phyloP scores from a whole-genome alignment of 1,284 basidiomycete genomes.

The Cryptococcus sp. region DNA sequence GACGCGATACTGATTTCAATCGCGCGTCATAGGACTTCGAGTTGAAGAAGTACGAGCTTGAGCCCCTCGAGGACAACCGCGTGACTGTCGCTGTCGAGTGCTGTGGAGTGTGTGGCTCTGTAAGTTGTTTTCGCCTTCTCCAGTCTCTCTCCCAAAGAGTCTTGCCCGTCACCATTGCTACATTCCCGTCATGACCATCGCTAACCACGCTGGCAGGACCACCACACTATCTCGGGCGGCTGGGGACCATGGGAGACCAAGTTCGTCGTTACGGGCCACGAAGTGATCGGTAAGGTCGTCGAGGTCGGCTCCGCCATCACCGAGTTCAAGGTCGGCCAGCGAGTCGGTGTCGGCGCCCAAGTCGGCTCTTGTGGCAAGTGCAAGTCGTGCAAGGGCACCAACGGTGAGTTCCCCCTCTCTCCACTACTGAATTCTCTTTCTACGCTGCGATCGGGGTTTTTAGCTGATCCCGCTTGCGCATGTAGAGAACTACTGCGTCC shows the following conservation, averaged over 20 bases:
- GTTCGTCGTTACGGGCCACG: constrained; percentile 58
- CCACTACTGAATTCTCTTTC: neutral
- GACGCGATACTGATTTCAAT: no score
- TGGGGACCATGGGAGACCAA: constrained; percentile 56
- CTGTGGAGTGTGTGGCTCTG: constrained; percentile 33
- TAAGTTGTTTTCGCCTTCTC: constrained; percentile 8
- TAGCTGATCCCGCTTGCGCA: neutral
- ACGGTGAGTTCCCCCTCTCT: constrained; percentile 19
- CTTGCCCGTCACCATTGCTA: neutral
- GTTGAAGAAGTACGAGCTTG: constrained; percentile 67
- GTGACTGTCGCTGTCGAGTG: constrained; percentile 33
- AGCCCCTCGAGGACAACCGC: constrained; percentile 63
- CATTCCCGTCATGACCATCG: neutral
- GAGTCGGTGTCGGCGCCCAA: constrained; percentile 67
- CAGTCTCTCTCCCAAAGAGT: neutral
- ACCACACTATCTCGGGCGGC: constrained; percentile 59
- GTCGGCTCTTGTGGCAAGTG: constrained; percentile 57
- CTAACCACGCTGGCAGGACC: constrained; percentile 7
- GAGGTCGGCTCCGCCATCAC: constrained; percentile 62
- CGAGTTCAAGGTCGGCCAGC: constrained; percentile 64
- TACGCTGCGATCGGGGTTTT: neutral
- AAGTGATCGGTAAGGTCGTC: constrained; percentile 64
- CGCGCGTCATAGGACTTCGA: constrained; percentile 43
- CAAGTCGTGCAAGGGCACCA: constrained; percentile 57
- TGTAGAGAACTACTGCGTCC: constrained; percentile 55